Conservation (phyloP, 2,329 filamentous ascomycete genomes). For the Alternaria triticina region DNA sequence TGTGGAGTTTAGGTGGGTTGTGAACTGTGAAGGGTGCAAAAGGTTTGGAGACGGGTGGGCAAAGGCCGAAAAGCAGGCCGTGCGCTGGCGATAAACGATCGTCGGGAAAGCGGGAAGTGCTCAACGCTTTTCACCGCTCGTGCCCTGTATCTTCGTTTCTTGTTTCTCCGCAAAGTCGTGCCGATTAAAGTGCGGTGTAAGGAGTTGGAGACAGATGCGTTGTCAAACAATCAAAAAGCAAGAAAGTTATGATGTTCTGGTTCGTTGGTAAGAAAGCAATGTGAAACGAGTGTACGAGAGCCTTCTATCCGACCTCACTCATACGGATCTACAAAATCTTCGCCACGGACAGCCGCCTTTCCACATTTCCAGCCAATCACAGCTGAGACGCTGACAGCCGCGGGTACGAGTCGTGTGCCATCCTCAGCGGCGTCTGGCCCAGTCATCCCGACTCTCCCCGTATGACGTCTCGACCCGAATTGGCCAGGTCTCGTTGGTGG, state of each 20-base stretch:
- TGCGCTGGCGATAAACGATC: constrained; percentile 19
- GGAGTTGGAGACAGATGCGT: constrained; percentile 4
- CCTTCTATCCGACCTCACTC: neutral
- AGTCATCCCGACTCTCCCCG: constrained; percentile 23
- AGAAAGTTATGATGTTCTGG: neutral
- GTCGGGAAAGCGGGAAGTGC: constrained; percentile 19
- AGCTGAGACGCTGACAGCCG: neutral
- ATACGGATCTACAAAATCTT: constrained; percentile 11
- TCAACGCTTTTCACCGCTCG: constrained; percentile 21
- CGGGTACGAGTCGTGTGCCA: constrained; percentile 17
- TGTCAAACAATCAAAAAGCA: constrained; percentile 1
- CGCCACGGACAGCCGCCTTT: constrained; percentile 8
- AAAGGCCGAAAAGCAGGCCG: constrained; percentile 24
- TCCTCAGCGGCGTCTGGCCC: constrained; percentile 7
- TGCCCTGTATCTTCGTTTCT: constrained; percentile 4
- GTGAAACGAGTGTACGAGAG: constrained; percentile 1
- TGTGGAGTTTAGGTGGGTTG: constrained; percentile 13
- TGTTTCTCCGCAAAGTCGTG: neutral
- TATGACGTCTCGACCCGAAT: constrained; percentile 23
- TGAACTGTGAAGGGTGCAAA: constrained; percentile 16
- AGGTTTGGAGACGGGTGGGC: constrained; percentile 21
- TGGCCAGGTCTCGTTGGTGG: constrained; percentile 6
- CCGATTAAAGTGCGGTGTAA: constrained; percentile 6
- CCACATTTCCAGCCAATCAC: constrained; percentile 14
- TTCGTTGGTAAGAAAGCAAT: constrained; percentile 2